Conservation (phyloP, 2,329 filamentous ascomycete species). For the Trichoderma koningiopsis region DNA sequence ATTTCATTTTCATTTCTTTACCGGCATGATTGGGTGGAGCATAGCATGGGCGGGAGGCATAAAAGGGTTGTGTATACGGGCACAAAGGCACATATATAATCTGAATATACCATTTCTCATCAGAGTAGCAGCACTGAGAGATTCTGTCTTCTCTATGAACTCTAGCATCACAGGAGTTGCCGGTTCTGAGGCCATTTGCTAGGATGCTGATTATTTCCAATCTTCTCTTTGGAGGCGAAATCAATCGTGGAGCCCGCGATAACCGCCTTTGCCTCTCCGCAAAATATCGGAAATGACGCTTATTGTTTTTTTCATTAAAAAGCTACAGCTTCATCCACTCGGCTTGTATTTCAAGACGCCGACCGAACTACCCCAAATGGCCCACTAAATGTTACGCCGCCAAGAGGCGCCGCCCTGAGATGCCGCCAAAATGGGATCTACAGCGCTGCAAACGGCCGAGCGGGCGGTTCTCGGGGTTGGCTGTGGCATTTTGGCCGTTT, state of each 20-base stretch:
- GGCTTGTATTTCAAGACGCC: constrained; percentile 15
- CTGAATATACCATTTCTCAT: not conserved
- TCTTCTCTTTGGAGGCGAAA: not conserved
- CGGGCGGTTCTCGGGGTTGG: not conserved
- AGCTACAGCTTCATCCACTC: constrained; percentile 1
- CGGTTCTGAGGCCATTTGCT: not conserved
- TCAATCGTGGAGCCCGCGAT: not conserved
- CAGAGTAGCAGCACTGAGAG: not conserved
- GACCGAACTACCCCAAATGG: not conserved
- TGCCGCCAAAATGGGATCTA: not conserved
- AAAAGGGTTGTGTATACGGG: not conserved
- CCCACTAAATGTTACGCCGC: not conserved
- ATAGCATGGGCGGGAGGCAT: not conserved
- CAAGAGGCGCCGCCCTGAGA: not conserved
- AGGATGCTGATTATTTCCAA: not conserved
- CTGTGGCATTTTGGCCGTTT: not conserved
- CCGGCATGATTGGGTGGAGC: not conserved
- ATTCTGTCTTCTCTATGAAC: not conserved
- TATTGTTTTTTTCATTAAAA: not conserved
- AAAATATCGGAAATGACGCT: not conserved
- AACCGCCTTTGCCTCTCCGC: not conserved
- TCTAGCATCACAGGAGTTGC: not conserved
- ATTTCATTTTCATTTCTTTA: not conserved
- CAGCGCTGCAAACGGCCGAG: not conserved
- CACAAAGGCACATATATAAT: not conserved